Base-by-base conservation (phyloP, 228 moss, liverwort and hornwort genomes). In the Sphagnum fallax region DNA sequence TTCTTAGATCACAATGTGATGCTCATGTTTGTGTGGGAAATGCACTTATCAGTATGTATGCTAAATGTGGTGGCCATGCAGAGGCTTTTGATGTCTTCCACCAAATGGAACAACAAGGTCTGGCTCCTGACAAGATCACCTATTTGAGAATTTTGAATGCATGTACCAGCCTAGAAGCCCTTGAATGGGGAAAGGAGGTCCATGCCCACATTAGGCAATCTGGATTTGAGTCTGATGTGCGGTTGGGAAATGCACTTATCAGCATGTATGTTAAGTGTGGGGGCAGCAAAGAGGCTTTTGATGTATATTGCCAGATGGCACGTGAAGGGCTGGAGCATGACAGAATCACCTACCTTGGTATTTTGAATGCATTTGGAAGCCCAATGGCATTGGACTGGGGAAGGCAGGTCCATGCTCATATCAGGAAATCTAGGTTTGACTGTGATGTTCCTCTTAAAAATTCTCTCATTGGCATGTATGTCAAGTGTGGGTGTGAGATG, bases 231-330 rank as follows among this genome's bases (percentile, higher is more conserved):
- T 48, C 16, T 47, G 68, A 68, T 68, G 51, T 57, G 16, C 48
- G 52, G 15, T 47, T 68, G 9, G 52, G 68, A n/a, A 68, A 57
- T 47, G 57, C 68, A 14, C 68, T 68, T 52, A 57, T 68, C 68
- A 68, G 47, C 52, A 68, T 68, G 68, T 68, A 52, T 68, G 68
- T 53, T 12, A 68, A 53, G 52, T 68, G 53, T 68, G 68, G 68
- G 48, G 55, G 51, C 53, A 14, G 52, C 57, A 57, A 47, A 61
- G 69, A 61, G 6, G 69, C 69, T 5, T 16, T 49, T 49, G 14
- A 10, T 16, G 59, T 61, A 1, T 70, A 60, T 60, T 58, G 61
- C 8, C 10, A 48, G 13, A 65, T 65, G 64, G 4, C 11, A 10
- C 59, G 49, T 16, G 49, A 55, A 47, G 59, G 68, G 18, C 48